Evolutionary conservation across 129 eudicot species (phyloP), one percentile per base, ranked within the genome.

Genomic region (Arctium lappa): DNA sequence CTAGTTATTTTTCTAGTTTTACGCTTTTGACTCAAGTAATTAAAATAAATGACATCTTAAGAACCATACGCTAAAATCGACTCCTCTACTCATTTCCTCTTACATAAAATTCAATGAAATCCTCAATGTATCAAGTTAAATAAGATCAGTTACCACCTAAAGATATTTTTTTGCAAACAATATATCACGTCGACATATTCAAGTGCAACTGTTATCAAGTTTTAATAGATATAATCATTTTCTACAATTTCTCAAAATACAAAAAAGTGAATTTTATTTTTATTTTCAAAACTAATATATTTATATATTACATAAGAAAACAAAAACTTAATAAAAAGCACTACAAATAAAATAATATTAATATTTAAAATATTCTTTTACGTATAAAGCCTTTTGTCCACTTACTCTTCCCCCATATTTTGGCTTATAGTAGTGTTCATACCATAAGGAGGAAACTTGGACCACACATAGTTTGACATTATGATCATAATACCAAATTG

Each of bases 381-480:
- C 68, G 16, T 60, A 18, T n/a, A 60, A 16, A 12, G 22, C 27
- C 18, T 16, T 60, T 16, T 60, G 68, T 60, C 68, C 68, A 60
- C 29, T 60, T 60, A 16, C 48, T 44, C 50, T 27, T 22, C 22
- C 40, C 68, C 29, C 78, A 80, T 48, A 37, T 80, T 60, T 80
- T 81, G 79, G 79, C 63, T 81, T 72, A 38, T 81, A 72, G 84
- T 72, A 80, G 60, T 56, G 22, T n/a, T 73, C 34, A 73, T 73
- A 39, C 73, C 73, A 56, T 29, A 53, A 62, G 79, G 65, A 81
- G 85, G 22, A 81, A 81, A 60, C 27, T 62, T 73, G 79, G 74
- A 81, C 79, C 79, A 60, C 79, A 56, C 32, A 73, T 13, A 1
- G 40, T 60, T 53, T 73, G 65, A 34, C 79, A 80, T 39, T 22